Conservation (phyloP, 805 yeast species). For the Zygosaccharomyces bisporus region DNA sequence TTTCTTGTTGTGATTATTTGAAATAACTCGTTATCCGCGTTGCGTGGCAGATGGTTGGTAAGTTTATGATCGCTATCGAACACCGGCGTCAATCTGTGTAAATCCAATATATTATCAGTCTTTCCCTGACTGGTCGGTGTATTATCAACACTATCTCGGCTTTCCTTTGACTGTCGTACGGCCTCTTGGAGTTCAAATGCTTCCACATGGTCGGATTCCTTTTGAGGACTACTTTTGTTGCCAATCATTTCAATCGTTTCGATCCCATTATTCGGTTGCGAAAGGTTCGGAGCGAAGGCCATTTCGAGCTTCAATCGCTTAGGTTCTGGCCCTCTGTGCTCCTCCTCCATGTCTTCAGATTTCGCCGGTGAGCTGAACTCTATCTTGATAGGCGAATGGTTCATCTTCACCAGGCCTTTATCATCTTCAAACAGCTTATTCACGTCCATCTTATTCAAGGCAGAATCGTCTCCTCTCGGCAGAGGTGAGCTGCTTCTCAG, state of each 20-base stretch:
- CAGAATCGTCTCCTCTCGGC: neutral
- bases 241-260: constrained; percentile 30
- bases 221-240: constrained; percentile 14
- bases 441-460: constrained; percentile 22
- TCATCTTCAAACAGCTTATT: constrained; percentile 19
- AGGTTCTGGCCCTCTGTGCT: constrained; percentile 11
- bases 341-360: constrained; percentile 7
- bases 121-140: constrained; percentile 1
- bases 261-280: constrained; percentile 14
- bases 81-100: constrained; percentile 26
- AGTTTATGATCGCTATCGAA: constrained; percentile 7
- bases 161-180: constrained; percentile 1
- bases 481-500: constrained; percentile 6
- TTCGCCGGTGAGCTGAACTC: constrained; percentile 24
- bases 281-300: constrained; percentile 20
- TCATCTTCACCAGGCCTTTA: constrained; percentile 10
- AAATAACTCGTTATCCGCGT: constrained; percentile 20
- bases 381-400: constrained; percentile 24
- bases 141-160: constrained; percentile 1
- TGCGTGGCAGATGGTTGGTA: constrained; percentile 13
- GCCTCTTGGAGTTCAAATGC: constrained; percentile 9
- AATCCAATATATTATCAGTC: constrained; percentile 7
- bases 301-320: constrained; percentile 22
- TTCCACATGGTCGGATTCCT: constrained; percentile 5
- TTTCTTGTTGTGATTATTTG: constrained; percentile 21